Conservation (phyloP, 2,329 filamentous ascomycete species). For the Aspergillus costaricaensis region DNA sequence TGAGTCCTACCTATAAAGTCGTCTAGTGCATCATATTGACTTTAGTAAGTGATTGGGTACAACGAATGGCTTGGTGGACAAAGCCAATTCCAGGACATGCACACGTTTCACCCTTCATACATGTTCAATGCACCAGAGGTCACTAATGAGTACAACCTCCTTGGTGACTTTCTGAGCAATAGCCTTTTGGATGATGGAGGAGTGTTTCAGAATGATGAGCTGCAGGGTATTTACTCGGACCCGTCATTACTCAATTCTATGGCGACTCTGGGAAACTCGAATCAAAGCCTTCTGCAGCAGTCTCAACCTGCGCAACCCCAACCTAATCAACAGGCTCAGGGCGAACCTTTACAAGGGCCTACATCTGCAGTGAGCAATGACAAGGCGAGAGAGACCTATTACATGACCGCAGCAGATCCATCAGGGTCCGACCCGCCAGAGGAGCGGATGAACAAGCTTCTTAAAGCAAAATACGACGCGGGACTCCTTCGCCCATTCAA, state of each 20-base stretch:
- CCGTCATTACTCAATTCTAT: conserved; percentile 54
- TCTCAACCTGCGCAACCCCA: conserved; percentile 38
- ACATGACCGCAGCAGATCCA: conserved; percentile 94
- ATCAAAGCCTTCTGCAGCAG: conserved; percentile 35
- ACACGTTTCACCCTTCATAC: conserved; percentile 88
- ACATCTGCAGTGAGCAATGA: conserved; percentile 65
- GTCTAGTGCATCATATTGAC: conserved; percentile 46
- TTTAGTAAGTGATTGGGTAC: conserved; percentile 59
- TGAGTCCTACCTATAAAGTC: conserved; percentile 58
- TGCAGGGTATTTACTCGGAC: conserved; percentile 62
- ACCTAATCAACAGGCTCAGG: conserved; percentile 37
- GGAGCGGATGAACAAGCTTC: conserved; percentile 90
- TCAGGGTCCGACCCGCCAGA: conserved; percentile 84
- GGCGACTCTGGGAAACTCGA: conserved; percentile 35
- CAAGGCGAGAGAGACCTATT: conserved; percentile 77
- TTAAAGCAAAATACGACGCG: conserved; percentile 94
- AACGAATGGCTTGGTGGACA: conserved; percentile 78
- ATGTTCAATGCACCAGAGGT: conserved; percentile 95
- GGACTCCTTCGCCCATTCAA: conserved; percentile 96
- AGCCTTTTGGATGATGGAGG: conserved; percentile 84
- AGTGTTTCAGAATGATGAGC: conserved; percentile 67
- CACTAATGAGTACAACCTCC: conserved; percentile 91
- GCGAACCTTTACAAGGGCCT: conserved; percentile 62
- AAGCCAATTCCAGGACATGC: conserved; percentile 90
- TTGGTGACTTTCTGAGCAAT: conserved; percentile 94